phyloP scores from a whole-genome alignment of 192 early-diverging fungal genomes.

The Coemansia sp. region DNA sequence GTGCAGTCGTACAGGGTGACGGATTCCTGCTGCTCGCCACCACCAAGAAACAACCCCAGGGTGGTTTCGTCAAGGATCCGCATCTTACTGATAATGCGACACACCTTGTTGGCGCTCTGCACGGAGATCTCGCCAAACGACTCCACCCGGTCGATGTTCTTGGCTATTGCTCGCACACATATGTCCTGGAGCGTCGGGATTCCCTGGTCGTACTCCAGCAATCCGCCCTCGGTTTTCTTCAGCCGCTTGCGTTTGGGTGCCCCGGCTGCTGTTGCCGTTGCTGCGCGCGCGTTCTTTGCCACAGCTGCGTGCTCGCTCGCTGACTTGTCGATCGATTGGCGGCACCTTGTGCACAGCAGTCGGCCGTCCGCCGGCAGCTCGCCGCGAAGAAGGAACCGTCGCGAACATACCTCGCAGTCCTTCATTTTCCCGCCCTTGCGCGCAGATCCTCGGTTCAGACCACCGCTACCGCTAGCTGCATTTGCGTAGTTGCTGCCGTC shows the following conservation, averaged over 20 bases:
- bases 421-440: conserved; percentile 51
- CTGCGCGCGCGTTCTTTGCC: conserved; percentile 18
- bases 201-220: conserved; percentile 57
- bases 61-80: conserved; percentile 66
- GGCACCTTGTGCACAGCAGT: conserved; percentile 36
- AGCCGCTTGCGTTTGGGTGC: conserved; percentile 12
- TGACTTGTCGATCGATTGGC: conserved; percentile 40
- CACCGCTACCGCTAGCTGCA: conserved; percentile 26
- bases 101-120: conserved; percentile 68
- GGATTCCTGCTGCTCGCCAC: conserved; percentile 46
- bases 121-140: conserved; percentile 80
- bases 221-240: conserved; percentile 49
- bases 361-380: conserved; percentile 5
- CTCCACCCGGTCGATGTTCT: conserved; percentile 78
- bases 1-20: conserved; percentile 82
- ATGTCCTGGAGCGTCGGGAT: conserved; percentile 64
- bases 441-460: conserved; percentile 41
- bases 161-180: conserved; percentile 70
- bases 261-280: not conserved
- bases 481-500: conserved; percentile 8
- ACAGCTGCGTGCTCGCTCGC: not conserved
- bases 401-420: conserved; percentile 41
- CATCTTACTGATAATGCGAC: conserved; percentile 76
- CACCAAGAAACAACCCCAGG: conserved; percentile 69
- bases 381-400: conserved; percentile 40